Conservation (phyloP, 106 monocot genomes). For the Acorus calamus region DNA sequence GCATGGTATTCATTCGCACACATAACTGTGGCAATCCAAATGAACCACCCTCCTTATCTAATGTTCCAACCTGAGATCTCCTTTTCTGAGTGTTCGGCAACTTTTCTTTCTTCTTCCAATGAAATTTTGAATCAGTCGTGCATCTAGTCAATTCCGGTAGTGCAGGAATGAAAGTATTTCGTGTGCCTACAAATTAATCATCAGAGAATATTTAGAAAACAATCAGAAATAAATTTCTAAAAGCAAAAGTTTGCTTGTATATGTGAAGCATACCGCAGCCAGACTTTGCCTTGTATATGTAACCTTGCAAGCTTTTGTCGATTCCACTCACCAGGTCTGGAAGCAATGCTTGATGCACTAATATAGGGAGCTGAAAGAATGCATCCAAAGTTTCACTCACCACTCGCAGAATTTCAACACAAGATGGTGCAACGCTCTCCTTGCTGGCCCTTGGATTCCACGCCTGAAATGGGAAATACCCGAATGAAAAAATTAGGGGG, state of each 20-base stretch:
- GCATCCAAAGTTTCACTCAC: slow-evolving; percentile 80
- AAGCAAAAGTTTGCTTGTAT: background rate
- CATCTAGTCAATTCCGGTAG: slow-evolving; percentile 81
- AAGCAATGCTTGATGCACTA: slow-evolving; percentile 66
- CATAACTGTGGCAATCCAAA: slow-evolving; percentile 57
- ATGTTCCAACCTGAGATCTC: slow-evolving; percentile 57
- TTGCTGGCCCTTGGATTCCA: slow-evolving; percentile 86
- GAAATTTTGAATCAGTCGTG: slow-evolving; percentile 20
- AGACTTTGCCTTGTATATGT: slow-evolving; percentile 55
- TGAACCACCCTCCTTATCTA: slow-evolving; percentile 33
- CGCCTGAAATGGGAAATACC: slow-evolving; percentile 17
- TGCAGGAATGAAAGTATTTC: slow-evolving; percentile 58
- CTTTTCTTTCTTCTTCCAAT: slow-evolving; percentile 79
- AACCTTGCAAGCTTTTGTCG: slow-evolving; percentile 70
- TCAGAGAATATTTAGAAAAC: background rate
- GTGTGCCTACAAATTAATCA: slow-evolving; percentile 36
- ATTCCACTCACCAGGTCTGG: slow-evolving; percentile 68
- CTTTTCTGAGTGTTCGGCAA: slow-evolving; percentile 35
- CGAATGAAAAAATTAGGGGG: background rate
- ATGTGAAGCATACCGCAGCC: slow-evolving; percentile 65
- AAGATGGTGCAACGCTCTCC: slow-evolving; percentile 68
- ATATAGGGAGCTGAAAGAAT: slow-evolving; percentile 81
- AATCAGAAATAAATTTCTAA: too few relatives aligned
- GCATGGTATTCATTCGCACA: slow-evolving; percentile 73
- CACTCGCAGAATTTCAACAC: slow-evolving; percentile 55